phyloP scores from a whole-genome alignment of 192 early-diverging fungal species.

The Globomyces pollinis-pini region DNA sequence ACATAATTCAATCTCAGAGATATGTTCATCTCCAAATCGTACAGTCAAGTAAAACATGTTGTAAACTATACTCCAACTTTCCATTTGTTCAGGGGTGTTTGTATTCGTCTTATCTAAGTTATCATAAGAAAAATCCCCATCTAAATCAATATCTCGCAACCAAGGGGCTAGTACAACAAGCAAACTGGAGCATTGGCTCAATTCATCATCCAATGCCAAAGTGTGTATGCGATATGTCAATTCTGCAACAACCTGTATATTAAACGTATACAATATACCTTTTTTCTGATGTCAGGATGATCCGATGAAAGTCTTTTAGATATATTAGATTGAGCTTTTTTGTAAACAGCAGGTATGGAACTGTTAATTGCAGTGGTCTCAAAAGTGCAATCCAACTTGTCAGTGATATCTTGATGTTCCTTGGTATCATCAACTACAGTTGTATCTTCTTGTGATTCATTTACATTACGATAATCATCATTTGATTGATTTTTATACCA shows the following conservation, averaged over 20 bases:
- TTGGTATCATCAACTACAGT: constrained; percentile 13
- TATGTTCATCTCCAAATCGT: constrained; percentile 68
- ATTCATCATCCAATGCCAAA: not conserved
- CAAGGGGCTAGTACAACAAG: not conserved
- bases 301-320: constrained; percentile 63
- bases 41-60: constrained; percentile 79
- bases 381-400: constrained; percentile 24
- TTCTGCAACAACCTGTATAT: constrained; percentile 60
- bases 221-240: constrained; percentile 51
- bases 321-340: constrained; percentile 62
- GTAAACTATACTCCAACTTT: constrained; percentile 48
- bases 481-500: not conserved
- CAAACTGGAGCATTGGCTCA: not conserved
- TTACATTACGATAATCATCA: constrained; percentile 12
- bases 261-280: constrained; percentile 23
- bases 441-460: constrained; percentile 19
- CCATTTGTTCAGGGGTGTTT: constrained; percentile 12
- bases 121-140: constrained; percentile 6
- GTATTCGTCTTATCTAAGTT: not conserved
- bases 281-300: constrained; percentile 53
- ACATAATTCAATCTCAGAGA: constrained; percentile 65
- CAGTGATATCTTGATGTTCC: constrained; percentile 8
- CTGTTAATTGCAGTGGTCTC: constrained; percentile 57
- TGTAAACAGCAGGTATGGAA: constrained; percentile 68
- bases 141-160: not conserved